These are phyloP conservation scores for Rhodotorula mucilaginosa DNA, from an alignment of 1,284 basidiomycete genomes.

Conservation along the genomic window DNA sequence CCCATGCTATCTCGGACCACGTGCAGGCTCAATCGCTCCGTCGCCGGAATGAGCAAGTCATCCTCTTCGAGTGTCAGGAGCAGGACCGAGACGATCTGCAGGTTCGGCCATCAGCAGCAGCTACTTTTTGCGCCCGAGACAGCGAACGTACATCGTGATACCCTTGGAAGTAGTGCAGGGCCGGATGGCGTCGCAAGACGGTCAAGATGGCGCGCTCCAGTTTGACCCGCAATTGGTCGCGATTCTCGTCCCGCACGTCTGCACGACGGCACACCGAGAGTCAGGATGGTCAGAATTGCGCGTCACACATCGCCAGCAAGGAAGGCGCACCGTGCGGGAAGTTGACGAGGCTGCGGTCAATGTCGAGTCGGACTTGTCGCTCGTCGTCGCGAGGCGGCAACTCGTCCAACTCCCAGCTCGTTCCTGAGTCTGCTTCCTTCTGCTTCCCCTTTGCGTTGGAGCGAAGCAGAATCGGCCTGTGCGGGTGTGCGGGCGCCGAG, in stretches of 20 bases:
- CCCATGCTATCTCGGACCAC: constrained; percentile 45
- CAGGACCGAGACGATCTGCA: constrained; percentile 45
- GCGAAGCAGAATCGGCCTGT: constrained; percentile 31
- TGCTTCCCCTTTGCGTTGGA: constrained; percentile 9
- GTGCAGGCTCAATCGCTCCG: constrained; percentile 41
- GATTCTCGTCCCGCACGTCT: constrained; percentile 33
- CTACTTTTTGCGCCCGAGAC: rapidly evolving
- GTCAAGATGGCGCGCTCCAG: constrained; percentile 41
- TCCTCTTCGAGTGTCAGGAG: constrained; percentile 42
- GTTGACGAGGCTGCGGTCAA: constrained; percentile 44
- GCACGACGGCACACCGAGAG: neutral
- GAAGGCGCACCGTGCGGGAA: constrained; percentile 39
- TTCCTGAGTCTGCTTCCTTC: neutral
- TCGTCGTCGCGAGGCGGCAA: constrained; percentile 21
- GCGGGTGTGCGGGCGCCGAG: too few species aligned
- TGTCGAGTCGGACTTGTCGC: constrained; percentile 45
- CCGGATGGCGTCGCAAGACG: constrained; percentile 41
- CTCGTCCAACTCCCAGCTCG: neutral
- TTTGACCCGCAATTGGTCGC: constrained; percentile 32
- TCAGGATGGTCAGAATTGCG: neutral
- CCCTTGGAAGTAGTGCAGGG: constrained; percentile 46
- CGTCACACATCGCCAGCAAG: too few species aligned
- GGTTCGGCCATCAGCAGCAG: constrained; percentile 1
- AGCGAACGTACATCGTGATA: constrained; percentile 30
- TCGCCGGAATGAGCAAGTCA: constrained; percentile 17